Percentiles rank a stretch among this genome's conserved stretches.
Conservation (phyloP, 257 asterid species). For the Lavandula angustifolia region DNA sequence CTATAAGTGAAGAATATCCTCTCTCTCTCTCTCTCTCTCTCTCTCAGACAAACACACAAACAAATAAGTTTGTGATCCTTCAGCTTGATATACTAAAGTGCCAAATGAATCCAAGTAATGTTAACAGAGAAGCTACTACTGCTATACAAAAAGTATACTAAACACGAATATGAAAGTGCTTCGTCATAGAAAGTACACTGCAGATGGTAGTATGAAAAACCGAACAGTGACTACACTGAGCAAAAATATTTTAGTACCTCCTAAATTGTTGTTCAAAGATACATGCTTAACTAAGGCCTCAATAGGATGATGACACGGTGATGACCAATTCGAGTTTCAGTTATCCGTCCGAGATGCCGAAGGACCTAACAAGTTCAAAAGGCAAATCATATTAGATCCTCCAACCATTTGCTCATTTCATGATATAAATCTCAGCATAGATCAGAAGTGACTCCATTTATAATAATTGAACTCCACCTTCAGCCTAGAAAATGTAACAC, state of each 20-base stretch:
- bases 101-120: slow-evolving; percentile 2
- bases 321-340: slow-evolving; percentile 77
- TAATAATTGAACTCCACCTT: neutral
- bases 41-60: neutral
- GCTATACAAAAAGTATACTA: neutral
- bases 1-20: neutral
- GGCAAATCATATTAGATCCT: slow-evolving; percentile 15
- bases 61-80: slow-evolving; percentile 7
- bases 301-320: slow-evolving; percentile 73
- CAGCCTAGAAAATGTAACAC: neutral
- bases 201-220: slow-evolving; percentile 1
- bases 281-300: slow-evolving; percentile 49
- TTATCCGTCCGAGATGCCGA: slow-evolving; percentile 83
- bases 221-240: slow-evolving; percentile 2
- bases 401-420: neutral
- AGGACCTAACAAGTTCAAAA: slow-evolving; percentile 60
- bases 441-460: neutral
- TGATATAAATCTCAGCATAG: neutral
- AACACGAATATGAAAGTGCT: neutral
- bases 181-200: neutral
- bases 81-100: neutral
- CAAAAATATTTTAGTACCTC: neutral
- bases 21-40: slow-evolving; percentile 14
- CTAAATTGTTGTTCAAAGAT: slow-evolving; percentile 11
- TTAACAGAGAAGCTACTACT: neutral